phyloP scores from a whole-genome alignment of 148 eudicot species.

The Talinum fruticosum region DNA sequence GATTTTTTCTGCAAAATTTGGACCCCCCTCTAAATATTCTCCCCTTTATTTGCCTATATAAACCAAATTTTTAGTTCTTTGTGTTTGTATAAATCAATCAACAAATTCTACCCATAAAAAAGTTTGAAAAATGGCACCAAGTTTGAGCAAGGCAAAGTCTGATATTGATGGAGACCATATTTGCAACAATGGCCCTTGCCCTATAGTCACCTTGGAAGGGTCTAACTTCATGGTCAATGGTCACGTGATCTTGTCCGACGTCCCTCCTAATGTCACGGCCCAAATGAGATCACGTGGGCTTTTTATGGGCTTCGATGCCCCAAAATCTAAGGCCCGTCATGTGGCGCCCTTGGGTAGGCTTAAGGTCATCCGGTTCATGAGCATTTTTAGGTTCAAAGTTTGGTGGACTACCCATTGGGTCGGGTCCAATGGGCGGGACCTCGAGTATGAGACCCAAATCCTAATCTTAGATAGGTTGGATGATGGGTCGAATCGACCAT shows the following conservation, averaged over 20 bases:
- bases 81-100: too few species aligned
- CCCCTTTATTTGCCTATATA: too few species aligned
- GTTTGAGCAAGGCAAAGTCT: conserved; percentile 41
- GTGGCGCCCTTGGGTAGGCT: conserved; percentile 70
- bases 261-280: conserved; percentile 48
- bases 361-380: conserved; percentile 60
- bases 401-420: conserved; percentile 99
- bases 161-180: conserved; percentile 20
- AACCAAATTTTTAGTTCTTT: neutral
- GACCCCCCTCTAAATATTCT: too few species aligned
- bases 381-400: conserved; percentile 85
- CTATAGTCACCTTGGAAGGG: conserved; percentile 35
- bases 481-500: conserved; percentile 44
- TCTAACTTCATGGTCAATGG: conserved; percentile 58
- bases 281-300: conserved; percentile 42
- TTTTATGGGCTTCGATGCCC: conserved; percentile 61
- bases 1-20: too few species aligned
- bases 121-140: conserved; percentile 67
- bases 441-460: conserved; percentile 81
- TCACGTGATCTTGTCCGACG: conserved; percentile 58
- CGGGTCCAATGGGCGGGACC: conserved; percentile 66
- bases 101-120: too few species aligned
- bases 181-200: conserved; percentile 8
- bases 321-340: conserved; percentile 40
- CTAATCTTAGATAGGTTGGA: conserved; percentile 52